Base-by-base conservation (phyloP, 2,329 filamentous ascomycete genomes). In the Fusarium graminum region DNA sequence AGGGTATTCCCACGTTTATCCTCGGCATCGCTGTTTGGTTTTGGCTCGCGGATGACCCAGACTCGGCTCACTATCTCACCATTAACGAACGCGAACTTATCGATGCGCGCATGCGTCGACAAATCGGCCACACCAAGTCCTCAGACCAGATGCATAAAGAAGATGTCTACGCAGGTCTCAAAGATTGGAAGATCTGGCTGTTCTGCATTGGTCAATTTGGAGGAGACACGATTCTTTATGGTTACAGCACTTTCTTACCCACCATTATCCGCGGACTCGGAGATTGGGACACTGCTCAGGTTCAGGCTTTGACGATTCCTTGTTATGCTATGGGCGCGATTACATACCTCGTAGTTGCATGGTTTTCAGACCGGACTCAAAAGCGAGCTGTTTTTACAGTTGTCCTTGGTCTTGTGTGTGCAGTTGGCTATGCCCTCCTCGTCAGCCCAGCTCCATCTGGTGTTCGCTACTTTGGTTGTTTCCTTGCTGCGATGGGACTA, bases 301-400 rank as follows among this genome's bases (percentile, higher is more conserved):
- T 89, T 0, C 88, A 91, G 70, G 86, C 87, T n/a, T 80, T 91
- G 17, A 90, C 88, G 0, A 89, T 91, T 38, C 88, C 89, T 1
- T 89, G 87, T 73, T 91, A 91, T 62, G 82, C 82, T 0, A 71
- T 89, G 4, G 88, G 88, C 0, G 88, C 87, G 0, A 80, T 89
- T 17, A 85, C 81, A 0, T 90, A 89, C 59, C 78, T 90, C 4
- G 58, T 80, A 0, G 79, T 86, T 0, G 88, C 88, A 4, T 83
- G 82, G 71, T 76, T 88, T 39, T 88, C 85, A 4, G 88, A 91
- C 70, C 79, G 81, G 42, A 81, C 81, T 42, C 86, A 89, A 68
- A 78, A 78, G 17, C 82, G 88, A 43, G 88, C 81, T 0, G 63
- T 88, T 0, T 88, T 86, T 42, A 79, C 80, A 2, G 81, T 87